Percentiles rank a stretch among this genome's conserved stretches.
phyloP scores from a whole-genome alignment of 2,329 filamentous ascomycete species.

The Phoma sp. region DNA sequence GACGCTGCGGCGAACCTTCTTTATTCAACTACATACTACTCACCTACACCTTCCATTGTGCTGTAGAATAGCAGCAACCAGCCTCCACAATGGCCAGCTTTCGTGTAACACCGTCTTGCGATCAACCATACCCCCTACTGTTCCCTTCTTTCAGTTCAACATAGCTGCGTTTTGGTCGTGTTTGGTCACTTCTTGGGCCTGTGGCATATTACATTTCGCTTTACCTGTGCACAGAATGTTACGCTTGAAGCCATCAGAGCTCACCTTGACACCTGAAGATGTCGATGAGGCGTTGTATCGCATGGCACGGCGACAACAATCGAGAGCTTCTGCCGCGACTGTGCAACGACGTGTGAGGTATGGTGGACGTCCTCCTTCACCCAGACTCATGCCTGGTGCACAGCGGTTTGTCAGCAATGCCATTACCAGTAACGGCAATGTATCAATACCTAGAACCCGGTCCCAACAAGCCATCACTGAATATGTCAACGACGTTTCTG shows the following conservation, averaged over 20 bases:
- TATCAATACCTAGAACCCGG: conserved; percentile 30
- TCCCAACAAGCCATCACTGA: conserved; percentile 31
- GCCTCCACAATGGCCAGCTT: conserved; percentile 1
- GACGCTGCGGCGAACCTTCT: background rate
- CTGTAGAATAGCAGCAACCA: background rate
- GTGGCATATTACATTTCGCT: conserved; percentile 14
- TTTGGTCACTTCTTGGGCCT: conserved; percentile 20
- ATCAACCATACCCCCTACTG: background rate
- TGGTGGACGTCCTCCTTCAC: conserved; percentile 20
- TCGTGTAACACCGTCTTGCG: background rate
- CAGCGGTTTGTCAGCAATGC: conserved; percentile 39
- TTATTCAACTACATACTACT: background rate
- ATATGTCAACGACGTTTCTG: conserved; percentile 26
- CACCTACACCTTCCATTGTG: background rate
- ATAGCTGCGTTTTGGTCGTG: conserved; percentile 2
- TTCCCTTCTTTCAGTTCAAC: background rate
- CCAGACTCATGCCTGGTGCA: conserved; percentile 37
- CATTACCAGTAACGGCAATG: conserved; percentile 31
- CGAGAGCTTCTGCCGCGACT: conserved; percentile 1
- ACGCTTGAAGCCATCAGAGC: conserved; percentile 45
- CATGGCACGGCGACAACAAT: conserved; percentile 34
- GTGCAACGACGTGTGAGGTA: conserved; percentile 6
- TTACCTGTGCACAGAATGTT: conserved; percentile 35
- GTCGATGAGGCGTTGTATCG: conserved; percentile 43
- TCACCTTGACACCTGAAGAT: conserved; percentile 45